Base-by-base conservation (phyloP, 2,329 filamentous ascomycete genomes). In the Apiospora koreana region DNA sequence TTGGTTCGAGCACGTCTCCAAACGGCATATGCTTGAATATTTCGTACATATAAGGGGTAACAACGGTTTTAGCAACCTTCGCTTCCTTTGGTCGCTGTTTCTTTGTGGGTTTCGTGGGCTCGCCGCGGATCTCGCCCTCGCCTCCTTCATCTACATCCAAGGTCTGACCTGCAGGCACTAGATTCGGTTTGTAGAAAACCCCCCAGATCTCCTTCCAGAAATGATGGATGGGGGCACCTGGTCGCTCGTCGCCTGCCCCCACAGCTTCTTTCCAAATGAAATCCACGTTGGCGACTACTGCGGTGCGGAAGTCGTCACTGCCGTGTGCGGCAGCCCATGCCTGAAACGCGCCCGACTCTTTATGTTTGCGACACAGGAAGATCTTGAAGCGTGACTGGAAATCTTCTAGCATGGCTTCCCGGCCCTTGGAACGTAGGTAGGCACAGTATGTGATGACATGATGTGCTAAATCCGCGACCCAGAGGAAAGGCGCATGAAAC, bases 381-480 rank as follows among this genome's bases (percentile, higher is more conserved):
- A 71, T 68, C 42, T 80, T 78, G 73, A 96, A 96, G 0, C 83
- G 75, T 0, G 70, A 70, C 10, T 83, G 81, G 72, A 96, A 95
- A 68, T 89, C 80, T 3, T 81, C 69, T 0, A 94, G 81, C 0
- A 80, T 79, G 1, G 92, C 85, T 1, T 76, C 76, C 0, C 74
- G 75, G 0, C 74, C 66, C 16, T 73, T 72, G 10, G 78, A 73
- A 2, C 78, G 74, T 70, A 83, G 79, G 12, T 77, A 67, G 3
- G 80, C 78, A 65, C 92, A 82, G 73, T 87, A 96, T 72, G 94
- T 91, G 1, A 94, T 84, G 31, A 92, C 86, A 74, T 94, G 89
- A 76, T 95, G 95, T 0, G 87, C 85, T 0, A 96, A 81, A 68
- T 92, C 86, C 0, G 89, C 91, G 0, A 95, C 79, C 93, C 93